Percentiles rank a stretch among this genome's conserved stretches.
Evolutionary conservation across 345 rosid species (phyloP).

Genomic region (Pugionium cornutum): DNA sequence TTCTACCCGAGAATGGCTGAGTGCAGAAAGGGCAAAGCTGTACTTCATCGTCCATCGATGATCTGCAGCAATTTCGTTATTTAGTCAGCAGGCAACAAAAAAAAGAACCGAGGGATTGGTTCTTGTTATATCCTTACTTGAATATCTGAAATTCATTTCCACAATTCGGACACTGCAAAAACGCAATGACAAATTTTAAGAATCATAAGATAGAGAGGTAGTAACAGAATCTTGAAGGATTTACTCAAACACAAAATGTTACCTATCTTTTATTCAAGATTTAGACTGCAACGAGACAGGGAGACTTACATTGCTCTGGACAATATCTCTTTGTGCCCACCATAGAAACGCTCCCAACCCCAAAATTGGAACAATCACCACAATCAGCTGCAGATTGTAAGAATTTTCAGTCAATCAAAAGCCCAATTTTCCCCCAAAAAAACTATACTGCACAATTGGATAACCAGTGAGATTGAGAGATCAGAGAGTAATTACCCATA

Average conservation of each 20-base stretch:
- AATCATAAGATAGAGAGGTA: not conserved
- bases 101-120: constrained; percentile 3
- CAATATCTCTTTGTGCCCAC: constrained; percentile 91
- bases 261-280: not conserved
- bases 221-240: not conserved
- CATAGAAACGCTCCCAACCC: constrained; percentile 88
- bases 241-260: constrained; percentile 15
- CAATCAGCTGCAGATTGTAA: constrained; percentile 57
- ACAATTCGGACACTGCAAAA: constrained; percentile 91
- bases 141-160: constrained; percentile 87
- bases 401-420: not conserved
- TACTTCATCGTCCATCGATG: constrained; percentile 72
- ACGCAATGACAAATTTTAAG: constrained; percentile 20
- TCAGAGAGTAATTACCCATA: constrained; percentile 33
- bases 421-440: not conserved
- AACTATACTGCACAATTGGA: not conserved
- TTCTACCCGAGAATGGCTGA: constrained; percentile 90
- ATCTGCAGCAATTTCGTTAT: constrained; percentile 47
- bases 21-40: constrained; percentile 88
- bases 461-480: not conserved
- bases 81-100: not conserved
- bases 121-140: constrained; percentile 59
- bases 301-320: constrained; percentile 66
- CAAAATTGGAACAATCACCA: constrained; percentile 63
- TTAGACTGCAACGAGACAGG: constrained; percentile 14